A percentile compares a stretch with the other conserved stretches of the same genome.
phyloP scores from a whole-genome alignment of 2,329 filamentous ascomycete species.

The Hirsutella rhossiliensis region DNA sequence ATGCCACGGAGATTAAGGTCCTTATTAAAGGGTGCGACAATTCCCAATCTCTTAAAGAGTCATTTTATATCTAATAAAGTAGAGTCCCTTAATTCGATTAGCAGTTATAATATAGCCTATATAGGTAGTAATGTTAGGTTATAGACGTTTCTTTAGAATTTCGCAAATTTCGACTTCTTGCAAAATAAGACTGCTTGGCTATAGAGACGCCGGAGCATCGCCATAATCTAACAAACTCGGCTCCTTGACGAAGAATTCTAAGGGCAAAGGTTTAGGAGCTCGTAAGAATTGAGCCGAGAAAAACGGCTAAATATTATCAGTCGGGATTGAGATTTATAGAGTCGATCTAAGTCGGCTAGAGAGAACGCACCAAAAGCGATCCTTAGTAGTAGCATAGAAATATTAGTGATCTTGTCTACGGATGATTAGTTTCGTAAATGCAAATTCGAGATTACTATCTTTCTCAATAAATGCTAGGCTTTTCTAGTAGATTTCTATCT shows the following conservation, averaged over 20 bases:
- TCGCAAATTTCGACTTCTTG: slow-evolving; percentile 7
- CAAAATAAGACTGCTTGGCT: slow-evolving; percentile 1
- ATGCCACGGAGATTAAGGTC: slow-evolving; percentile 4
- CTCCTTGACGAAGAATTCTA: background rate
- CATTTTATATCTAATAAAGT: slow-evolving; percentile 4
- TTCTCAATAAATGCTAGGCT: background rate
- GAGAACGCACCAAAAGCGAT: slow-evolving; percentile 1
- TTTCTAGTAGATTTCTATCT: slow-evolving; percentile 2
- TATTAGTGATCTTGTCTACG: slow-evolving; percentile 1
- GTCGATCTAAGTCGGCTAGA: background rate
- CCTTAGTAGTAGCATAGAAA: slow-evolving; percentile 1
- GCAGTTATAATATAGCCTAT: slow-evolving; percentile 5
- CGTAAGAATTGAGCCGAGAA: background rate
- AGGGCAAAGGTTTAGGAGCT: background rate
- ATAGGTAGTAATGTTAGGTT: slow-evolving; percentile 9
- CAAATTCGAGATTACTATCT: slow-evolving; percentile 1
- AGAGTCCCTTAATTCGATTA: slow-evolving; percentile 7
- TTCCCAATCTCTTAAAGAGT: slow-evolving; percentile 2
- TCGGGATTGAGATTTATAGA: background rate
- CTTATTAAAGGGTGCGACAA: slow-evolving; percentile 1
- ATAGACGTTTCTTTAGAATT: slow-evolving; percentile 5
- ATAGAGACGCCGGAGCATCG: background rate
- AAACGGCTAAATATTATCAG: slow-evolving; percentile 1
- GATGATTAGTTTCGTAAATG: slow-evolving; percentile 1
- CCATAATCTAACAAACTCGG: background rate